Evolutionary conservation across 2,329 filamentous ascomycete species (phyloP), one percentile per base, ranked within the genome.

Genomic region (Knufia fluminis): DNA sequence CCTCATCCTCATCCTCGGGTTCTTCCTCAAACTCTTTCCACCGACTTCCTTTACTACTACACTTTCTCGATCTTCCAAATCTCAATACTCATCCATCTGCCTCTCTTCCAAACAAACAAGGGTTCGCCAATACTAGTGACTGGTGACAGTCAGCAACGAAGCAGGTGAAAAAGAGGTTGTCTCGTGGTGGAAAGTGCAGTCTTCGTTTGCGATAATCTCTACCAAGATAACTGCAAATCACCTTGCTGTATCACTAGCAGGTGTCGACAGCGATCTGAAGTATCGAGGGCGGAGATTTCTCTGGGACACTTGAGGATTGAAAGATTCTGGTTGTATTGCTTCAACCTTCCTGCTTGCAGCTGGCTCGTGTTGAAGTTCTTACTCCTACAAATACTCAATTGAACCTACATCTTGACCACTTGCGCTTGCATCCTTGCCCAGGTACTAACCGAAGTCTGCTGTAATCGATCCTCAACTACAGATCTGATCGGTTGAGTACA

Each of bases 301-400:
- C 38, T 17, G 23, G 45, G 35, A 17, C 45, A 40, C 36, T 48
- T 48, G 45, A 48, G 45, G 19, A 40, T 28, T 48, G 45, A 40
- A 40, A 48, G 45, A 48, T 39, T 40, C 23, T 48, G 45, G 23
- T 48, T 48, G 45, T 48, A 40, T 31, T 40, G 33, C 45, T 48
- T 40, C 45, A 22, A 32, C 35, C 23, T 10, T 24, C 10, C 33
- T 36, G 12, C 45, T 22, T 19, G 19, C 35, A 31, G 16, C 31
- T 24, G 32, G 24, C 17, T 32, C 22, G 33, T 10, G 19, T 48
- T 24, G 45, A 20, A 31, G 45, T 40, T 20, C 23, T 33, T 48
- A 40, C 45, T 48, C 40, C 35, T 48, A 40, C 45, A 48, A 38
- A 48, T 48, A 48, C 45, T 48, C 45, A 48, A 48, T 48, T 48